phyloP scores from a whole-genome alignment of 179 eudicot species.

The Patellifolia procumbens region DNA sequence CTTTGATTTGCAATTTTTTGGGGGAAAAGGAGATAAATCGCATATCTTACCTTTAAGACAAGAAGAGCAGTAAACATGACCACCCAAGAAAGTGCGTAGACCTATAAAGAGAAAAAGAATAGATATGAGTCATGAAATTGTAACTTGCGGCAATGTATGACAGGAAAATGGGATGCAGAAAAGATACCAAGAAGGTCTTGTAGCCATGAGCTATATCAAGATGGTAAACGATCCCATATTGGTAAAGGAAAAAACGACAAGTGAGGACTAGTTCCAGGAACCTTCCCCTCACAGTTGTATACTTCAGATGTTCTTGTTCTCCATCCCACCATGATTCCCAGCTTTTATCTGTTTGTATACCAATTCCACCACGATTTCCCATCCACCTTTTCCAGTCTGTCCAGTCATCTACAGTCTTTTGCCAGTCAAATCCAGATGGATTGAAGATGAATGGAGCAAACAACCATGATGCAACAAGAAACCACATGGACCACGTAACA shows the following conservation, averaged over 20 bases:
- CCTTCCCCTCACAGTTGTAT: slow-evolving; percentile 63
- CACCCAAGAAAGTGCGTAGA: slow-evolving; percentile 94
- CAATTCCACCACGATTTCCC: slow-evolving; percentile 85
- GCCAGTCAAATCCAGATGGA: slow-evolving; percentile 89
- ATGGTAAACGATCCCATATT: slow-evolving; percentile 80
- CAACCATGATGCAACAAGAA: slow-evolving; percentile 74
- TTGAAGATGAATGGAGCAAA: slow-evolving; percentile 84
- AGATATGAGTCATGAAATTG: slow-evolving; percentile 14
- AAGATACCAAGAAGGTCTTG: slow-evolving; percentile 51
- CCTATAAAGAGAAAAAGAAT: slow-evolving; percentile 46
- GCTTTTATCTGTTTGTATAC: slow-evolving; percentile 67
- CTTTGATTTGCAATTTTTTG: background rate
- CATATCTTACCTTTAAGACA: slow-evolving; percentile 65
- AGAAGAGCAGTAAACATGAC: slow-evolving; percentile 73
- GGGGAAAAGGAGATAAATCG: background rate
- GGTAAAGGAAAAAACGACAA: slow-evolving; percentile 65
- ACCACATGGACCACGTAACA: slow-evolving; percentile 83
- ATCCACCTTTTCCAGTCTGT: slow-evolving; percentile 88
- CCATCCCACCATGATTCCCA: slow-evolving; percentile 92
- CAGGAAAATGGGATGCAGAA: slow-evolving; percentile 3
- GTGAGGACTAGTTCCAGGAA: slow-evolving; percentile 64
- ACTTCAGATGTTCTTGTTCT: slow-evolving; percentile 72
- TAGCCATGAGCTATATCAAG: slow-evolving; percentile 59
- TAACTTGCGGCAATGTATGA: slow-evolving; percentile 7
- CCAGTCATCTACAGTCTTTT: slow-evolving; percentile 88